A percentile compares a stretch with the other conserved stretches of the same genome.
phyloP scores from a whole-genome alignment of 495 filamentous ascomycete genomes.

The Podospora didyma region DNA sequence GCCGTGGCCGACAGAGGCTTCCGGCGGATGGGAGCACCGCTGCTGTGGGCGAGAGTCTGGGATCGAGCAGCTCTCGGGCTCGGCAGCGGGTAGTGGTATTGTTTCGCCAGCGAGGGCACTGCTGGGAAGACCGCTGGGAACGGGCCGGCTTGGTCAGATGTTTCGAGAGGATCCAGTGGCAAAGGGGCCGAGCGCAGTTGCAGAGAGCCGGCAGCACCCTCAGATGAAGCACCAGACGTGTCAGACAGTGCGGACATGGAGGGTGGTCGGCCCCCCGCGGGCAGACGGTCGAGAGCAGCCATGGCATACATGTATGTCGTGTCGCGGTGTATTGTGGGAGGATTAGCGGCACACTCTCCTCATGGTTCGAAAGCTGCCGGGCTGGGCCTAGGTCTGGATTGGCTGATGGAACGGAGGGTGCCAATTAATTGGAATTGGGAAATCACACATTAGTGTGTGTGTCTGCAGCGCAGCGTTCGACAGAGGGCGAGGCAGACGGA shows the following conservation, averaged over 20 bases:
- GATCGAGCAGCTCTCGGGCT: constrained; percentile 27
- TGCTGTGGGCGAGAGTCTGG: constrained; percentile 27
- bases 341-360: too few species aligned
- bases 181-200: constrained; percentile 19
- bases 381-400: constrained; percentile 7
- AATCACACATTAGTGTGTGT: constrained; percentile 2
- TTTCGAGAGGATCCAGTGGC: constrained; percentile 16
- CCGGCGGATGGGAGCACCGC: constrained; percentile 40
- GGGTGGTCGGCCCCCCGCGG: constrained; percentile 2
- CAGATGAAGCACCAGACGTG: constrained; percentile 28
- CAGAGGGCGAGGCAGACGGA: not conserved
- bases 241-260: constrained; percentile 17
- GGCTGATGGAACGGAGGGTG: not conserved
- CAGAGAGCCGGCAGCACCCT: constrained; percentile 10
- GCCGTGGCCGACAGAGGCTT: constrained; percentile 53
- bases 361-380: not conserved
- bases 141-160: constrained; percentile 22
- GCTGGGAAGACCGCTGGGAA: constrained; percentile 19
- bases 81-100: constrained; percentile 19
- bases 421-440: constrained; percentile 3
- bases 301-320: constrained; percentile 18
- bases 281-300: constrained; percentile 14
- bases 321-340: too few species aligned
- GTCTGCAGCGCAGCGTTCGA: not conserved
- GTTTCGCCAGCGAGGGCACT: constrained; percentile 11